These are phyloP conservation scores for Dipsacomyces acuminosporus DNA, from an alignment of 371 early-diverging fungal genomes.

Conservation along the genomic window DNA sequence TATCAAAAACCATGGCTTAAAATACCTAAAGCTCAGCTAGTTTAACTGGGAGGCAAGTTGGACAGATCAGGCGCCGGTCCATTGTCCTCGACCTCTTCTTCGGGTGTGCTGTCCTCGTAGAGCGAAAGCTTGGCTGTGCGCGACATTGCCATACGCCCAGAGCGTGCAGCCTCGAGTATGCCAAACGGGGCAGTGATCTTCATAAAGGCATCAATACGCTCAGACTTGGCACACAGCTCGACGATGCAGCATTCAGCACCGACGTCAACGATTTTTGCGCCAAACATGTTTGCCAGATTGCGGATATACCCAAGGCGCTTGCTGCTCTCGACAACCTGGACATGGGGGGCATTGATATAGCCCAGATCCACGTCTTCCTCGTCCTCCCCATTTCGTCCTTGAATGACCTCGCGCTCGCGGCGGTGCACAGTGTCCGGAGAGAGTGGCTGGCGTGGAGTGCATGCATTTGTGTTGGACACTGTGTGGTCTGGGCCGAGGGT, in stretches of 20 bases:
- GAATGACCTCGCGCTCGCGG: constrained; percentile 24
- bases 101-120: constrained; percentile 53
- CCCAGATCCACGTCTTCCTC: constrained; percentile 1
- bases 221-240: constrained; percentile 84
- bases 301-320: constrained; percentile 72
- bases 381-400: constrained; percentile 27
- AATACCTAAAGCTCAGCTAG: too few relatives aligned
- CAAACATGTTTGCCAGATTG: constrained; percentile 80
- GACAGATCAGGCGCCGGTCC: constrained; percentile 70
- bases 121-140: constrained; percentile 73
- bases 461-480: constrained; percentile 21
- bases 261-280: constrained; percentile 87
- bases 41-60: constrained; percentile 90
- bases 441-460: constrained; percentile 41
- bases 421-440: constrained; percentile 23
- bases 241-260: constrained; percentile 74
- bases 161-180: constrained; percentile 87
- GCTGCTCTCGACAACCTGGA: constrained; percentile 53
- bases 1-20: too few relatives aligned
- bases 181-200: constrained; percentile 90
- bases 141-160: constrained; percentile 95
- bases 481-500: constrained; percentile 55
- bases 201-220: constrained; percentile 84
- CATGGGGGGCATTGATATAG: constrained; percentile 48
- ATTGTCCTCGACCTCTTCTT: constrained; percentile 42